Percentiles rank a stretch among this genome's conserved stretches.
Evolutionary conservation across 257 asterid species (phyloP).

Genomic region (Solanum pimpinellifolium): DNA sequence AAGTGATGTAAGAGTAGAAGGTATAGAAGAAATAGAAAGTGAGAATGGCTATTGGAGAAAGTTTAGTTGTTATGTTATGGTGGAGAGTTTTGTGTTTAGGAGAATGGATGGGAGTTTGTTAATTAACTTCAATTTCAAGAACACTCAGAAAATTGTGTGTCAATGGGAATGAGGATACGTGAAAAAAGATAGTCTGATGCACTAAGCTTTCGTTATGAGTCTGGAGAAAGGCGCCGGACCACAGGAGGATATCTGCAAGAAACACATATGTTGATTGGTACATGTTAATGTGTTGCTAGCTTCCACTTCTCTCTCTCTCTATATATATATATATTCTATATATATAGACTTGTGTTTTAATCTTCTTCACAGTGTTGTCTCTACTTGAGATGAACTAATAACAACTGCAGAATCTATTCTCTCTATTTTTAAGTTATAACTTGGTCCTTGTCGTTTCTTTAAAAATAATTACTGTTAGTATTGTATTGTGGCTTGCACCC

Average conservation of each 20-base stretch:
- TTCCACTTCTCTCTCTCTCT: neutral
- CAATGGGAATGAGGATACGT: conserved; percentile 40
- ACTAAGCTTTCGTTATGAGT: neutral
- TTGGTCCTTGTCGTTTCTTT: neutral
- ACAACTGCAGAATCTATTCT: neutral
- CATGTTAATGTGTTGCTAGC: neutral
- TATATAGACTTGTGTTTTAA: neutral
- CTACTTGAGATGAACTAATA: neutral
- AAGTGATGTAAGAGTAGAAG: conserved; percentile 43
- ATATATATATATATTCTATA: neutral
- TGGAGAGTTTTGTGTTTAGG: conserved; percentile 67
- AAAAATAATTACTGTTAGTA: neutral
- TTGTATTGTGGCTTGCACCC: no score
- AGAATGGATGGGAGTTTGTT: conserved; percentile 64
- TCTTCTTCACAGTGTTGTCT: neutral
- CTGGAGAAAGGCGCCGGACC: neutral
- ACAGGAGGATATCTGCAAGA: neutral
- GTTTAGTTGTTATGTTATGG: conserved; percentile 67
- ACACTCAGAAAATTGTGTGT: conserved; percentile 32
- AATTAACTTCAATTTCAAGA: conserved; percentile 40
- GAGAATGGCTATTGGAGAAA: conserved; percentile 33
- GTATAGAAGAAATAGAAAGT: conserved; percentile 31
- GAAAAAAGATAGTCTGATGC: accelerated
- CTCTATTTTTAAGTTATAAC: neutral
- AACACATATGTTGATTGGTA: neutral